Evolutionary conservation across 2,329 filamentous ascomycete species (phyloP).

Genomic region (Exophiala xenobiotica): DNA sequence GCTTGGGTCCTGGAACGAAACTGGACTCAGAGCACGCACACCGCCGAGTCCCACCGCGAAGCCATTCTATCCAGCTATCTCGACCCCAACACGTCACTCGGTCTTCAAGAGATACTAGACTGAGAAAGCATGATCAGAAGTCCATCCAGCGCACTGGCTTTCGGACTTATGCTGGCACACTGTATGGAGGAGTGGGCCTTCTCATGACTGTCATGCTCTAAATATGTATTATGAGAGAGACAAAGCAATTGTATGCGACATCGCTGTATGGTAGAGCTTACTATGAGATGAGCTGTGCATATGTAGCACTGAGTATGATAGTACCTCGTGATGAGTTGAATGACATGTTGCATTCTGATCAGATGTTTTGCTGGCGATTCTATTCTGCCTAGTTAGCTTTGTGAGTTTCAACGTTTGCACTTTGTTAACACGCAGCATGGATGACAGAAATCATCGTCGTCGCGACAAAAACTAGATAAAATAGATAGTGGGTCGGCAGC

Average conservation of each 20-base stretch:
- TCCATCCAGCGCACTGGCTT: background rate
- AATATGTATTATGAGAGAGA: constrained; percentile 6
- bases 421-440: no score
- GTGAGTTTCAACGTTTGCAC: no score
- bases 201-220: background rate
- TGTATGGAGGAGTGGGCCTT: background rate
- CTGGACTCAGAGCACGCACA: constrained; percentile 4
- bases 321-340: background rate
- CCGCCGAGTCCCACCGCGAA: constrained; percentile 13
- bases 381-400: no score
- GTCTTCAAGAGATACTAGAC: constrained; percentile 22
- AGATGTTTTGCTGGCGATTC: no score
- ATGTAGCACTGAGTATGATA: constrained; percentile 1
- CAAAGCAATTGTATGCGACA: constrained; percentile 8
- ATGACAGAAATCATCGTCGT: no score
- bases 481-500: no score
- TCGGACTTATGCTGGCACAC: background rate
- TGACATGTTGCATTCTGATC: background rate
- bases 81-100: constrained; percentile 6
- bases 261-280: constrained; percentile 19
- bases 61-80: constrained; percentile 14
- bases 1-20: constrained; percentile 1
- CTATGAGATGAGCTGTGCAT: constrained; percentile 16
- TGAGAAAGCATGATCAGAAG: background rate
- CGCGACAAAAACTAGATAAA: no score